These are phyloP conservation scores for Picocystis salinarum DNA, from an alignment of 139 green algal genomes.

Conservation along the genomic window DNA sequence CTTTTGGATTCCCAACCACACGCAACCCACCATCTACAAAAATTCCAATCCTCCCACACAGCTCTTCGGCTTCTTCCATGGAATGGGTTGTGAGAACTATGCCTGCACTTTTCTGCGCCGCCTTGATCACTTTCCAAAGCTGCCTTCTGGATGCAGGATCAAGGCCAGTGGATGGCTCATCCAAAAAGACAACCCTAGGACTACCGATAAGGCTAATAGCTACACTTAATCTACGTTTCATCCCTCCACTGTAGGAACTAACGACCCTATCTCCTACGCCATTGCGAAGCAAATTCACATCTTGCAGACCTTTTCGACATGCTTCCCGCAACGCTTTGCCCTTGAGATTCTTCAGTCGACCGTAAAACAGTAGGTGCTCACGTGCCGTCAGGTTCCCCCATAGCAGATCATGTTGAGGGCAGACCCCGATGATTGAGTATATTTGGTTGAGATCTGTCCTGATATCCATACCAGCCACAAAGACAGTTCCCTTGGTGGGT, in stretches of 20 bases:
- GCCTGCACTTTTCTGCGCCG: too few relatives aligned
- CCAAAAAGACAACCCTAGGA: slow-evolving; percentile 1
- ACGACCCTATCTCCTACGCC: slow-evolving; percentile 1
- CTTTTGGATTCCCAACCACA: too few relatives aligned
- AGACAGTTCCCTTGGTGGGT: slow-evolving; percentile 3
- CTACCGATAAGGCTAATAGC: slow-evolving; percentile 13
- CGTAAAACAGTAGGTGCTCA: slow-evolving; percentile 1
- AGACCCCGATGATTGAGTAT: background rate
- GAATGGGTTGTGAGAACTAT: slow-evolving; percentile 61
- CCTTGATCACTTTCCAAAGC: too few relatives aligned
- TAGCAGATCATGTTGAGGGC: slow-evolving; percentile 1
- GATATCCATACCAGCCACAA: slow-evolving; percentile 8
- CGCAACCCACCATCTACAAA: too few relatives aligned
- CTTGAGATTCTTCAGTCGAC: background rate
- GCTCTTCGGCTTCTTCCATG: slow-evolving; percentile 89
- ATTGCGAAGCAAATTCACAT: too few relatives aligned
- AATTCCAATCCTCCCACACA: slow-evolving; percentile 61
- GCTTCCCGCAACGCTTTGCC: slow-evolving; percentile 3
- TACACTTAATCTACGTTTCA: background rate
- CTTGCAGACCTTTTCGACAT: too few relatives aligned
- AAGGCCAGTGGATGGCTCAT: slow-evolving; percentile 3
- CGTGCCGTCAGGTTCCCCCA: background rate
- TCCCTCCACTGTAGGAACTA: background rate
- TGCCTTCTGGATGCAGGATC: background rate
- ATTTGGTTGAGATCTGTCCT: background rate